phyloP scores from a whole-genome alignment of 2,329 filamentous ascomycete species.

The Ophiostoma quercus region DNA sequence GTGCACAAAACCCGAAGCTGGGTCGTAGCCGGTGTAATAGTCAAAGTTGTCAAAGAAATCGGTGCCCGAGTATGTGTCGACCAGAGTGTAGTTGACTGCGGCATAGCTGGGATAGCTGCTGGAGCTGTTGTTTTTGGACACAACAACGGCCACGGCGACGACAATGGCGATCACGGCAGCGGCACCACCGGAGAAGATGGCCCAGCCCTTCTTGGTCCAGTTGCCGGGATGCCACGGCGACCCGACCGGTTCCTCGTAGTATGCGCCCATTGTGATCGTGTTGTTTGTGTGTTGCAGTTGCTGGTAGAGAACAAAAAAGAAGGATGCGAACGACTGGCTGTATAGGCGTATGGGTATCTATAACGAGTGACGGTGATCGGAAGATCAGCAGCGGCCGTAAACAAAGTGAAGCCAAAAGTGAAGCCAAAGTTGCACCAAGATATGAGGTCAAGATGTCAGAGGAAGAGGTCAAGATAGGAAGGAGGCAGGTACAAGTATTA shows the following conservation, averaged over 20 bases:
- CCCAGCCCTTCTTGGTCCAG: conserved; percentile 52
- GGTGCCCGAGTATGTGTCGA: conserved; percentile 47
- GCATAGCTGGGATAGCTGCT: conserved; percentile 47
- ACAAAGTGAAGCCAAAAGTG: background rate
- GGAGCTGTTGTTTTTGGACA: conserved; percentile 34
- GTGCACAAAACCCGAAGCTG: conserved; percentile 49
- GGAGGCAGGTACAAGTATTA: conserved; percentile 3
- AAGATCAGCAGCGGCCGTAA: background rate
- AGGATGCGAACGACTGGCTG: background rate
- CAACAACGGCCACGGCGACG: conserved; percentile 42
- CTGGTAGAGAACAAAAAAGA: background rate
- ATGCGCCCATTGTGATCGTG: background rate
- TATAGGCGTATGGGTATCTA: background rate
- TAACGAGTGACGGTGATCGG: background rate
- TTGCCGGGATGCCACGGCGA: conserved; percentile 40
- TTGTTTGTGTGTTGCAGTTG: background rate
- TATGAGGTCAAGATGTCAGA: background rate
- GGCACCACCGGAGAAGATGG: conserved; percentile 38
- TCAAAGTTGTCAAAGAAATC: conserved; percentile 52
- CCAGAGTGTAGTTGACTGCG: conserved; percentile 43
- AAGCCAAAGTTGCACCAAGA: conserved; percentile 2
- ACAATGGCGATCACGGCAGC: conserved; percentile 44
- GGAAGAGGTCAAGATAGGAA: background rate
- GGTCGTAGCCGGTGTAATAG: conserved; percentile 49
- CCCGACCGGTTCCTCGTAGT: background rate